Evolutionary conservation across 306 rosid species (phyloP).

Genomic region (Canavalia gladiata): DNA sequence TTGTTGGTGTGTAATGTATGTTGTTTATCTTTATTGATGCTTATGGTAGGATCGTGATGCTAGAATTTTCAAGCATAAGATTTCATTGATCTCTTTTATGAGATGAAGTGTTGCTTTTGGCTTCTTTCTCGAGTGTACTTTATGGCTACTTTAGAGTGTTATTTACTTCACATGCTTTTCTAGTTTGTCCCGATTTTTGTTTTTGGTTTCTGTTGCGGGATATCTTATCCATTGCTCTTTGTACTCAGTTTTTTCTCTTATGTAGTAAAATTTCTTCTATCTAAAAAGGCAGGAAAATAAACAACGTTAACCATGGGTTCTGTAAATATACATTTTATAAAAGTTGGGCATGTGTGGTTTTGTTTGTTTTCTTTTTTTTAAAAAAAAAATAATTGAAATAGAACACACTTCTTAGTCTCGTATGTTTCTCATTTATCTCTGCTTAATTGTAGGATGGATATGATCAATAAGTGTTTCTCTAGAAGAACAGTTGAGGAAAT

Average conservation of each 20-base stretch:
- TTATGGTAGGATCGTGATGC: neutral
- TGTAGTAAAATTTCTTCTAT: neutral
- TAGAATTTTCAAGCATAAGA: conserved; percentile 3
- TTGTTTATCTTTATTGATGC: neutral
- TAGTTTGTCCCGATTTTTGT: neutral
- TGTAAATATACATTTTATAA: neutral
- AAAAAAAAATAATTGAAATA: conserved; percentile 33
- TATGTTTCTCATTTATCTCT: conserved; percentile 36
- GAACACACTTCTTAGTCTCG: neutral
- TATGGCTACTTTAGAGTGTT: neutral
- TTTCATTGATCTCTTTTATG: neutral
- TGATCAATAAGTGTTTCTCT: conserved; percentile 88
- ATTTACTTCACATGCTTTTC: no score
- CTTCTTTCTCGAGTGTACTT: conserved; percentile 27
- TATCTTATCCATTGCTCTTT: conserved; percentile 5
- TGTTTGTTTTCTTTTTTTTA: neutral
- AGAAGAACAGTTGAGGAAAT: conserved; percentile 77
- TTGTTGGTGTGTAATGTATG: neutral
- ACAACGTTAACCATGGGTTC: neutral
- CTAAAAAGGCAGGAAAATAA: neutral
- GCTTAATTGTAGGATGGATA: conserved; percentile 65
- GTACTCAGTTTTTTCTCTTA: neutral
- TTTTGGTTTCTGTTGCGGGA: neutral
- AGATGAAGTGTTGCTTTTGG: neutral
- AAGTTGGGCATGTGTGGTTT: neutral